phyloP scores from a whole-genome alignment of 1,139 yeast genomes.

The Debaryomyces nepalensis region DNA sequence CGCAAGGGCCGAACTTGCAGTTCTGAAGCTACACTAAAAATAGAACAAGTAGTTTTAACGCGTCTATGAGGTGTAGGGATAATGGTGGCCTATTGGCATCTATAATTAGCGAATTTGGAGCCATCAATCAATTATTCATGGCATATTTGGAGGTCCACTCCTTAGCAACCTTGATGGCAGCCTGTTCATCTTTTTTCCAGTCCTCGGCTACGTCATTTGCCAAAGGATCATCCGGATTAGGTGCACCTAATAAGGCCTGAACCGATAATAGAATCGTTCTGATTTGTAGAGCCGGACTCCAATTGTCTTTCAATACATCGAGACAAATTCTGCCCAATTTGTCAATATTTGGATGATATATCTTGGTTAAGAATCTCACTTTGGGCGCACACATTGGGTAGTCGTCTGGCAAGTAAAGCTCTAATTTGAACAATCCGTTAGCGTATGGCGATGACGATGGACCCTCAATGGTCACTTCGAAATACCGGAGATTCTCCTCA shows the following conservation, averaged over 20 bases:
- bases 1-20: not conserved
- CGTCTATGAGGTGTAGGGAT: not conserved
- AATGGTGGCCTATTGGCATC: not conserved
- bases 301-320: conserved; percentile 86
- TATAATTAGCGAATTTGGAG: not conserved
- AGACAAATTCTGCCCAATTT: conserved; percentile 93
- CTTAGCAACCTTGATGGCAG: conserved; percentile 82
- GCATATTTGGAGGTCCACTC: conserved; percentile 85
- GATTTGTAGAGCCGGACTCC: conserved; percentile 99
- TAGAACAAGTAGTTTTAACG: not conserved
- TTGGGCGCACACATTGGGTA: conserved; percentile 95
- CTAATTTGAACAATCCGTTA: conserved; percentile 73
- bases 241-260: conserved; percentile 93
- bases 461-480: conserved; percentile 84
- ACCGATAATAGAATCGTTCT: conserved; percentile 91
- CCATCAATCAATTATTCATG: conserved; percentile 5
- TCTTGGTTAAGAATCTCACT: conserved; percentile 87
- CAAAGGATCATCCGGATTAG: conserved; percentile 97
- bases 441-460: conserved; percentile 88
- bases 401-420: conserved; percentile 83
- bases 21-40: conserved; percentile 1
- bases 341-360: conserved; percentile 96
- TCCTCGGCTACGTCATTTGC: conserved; percentile 98
- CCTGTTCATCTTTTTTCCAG: conserved; percentile 86
- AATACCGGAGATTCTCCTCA: conserved; percentile 90